phyloP scores from a whole-genome alignment of 2,329 filamentous ascomycete genomes.

The Penicillium hesseltinei region DNA sequence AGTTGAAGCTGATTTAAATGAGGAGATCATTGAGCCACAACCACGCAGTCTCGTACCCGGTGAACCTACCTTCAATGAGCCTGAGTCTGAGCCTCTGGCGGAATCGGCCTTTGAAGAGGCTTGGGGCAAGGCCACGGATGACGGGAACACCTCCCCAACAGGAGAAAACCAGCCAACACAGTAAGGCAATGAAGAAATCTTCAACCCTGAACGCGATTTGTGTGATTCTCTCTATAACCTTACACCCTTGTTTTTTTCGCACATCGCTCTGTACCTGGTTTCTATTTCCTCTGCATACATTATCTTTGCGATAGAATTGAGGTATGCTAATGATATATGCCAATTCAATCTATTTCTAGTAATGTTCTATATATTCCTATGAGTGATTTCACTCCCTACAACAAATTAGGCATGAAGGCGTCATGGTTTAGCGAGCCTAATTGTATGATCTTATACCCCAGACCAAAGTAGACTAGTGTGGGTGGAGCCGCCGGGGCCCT shows the following conservation, averaged over 20 bases:
- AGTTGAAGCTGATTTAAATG: constrained; percentile 7
- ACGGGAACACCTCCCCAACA: constrained; percentile 14
- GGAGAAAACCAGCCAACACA: constrained; percentile 3
- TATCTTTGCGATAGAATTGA: constrained; percentile 3
- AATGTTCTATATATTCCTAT: background rate
- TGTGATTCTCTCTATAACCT: constrained; percentile 8
- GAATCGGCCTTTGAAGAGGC: constrained; percentile 36
- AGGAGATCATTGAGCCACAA: constrained; percentile 1
- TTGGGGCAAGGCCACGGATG: constrained; percentile 40
- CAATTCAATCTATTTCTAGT: background rate
- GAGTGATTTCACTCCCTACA: background rate
- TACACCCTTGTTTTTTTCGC: constrained; percentile 15
- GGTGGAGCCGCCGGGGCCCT: background rate
- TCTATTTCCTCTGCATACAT: background rate
- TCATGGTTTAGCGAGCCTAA: background rate
- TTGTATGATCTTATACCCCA: background rate
- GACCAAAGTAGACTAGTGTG: background rate
- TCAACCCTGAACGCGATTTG: background rate
- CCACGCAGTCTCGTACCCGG: background rate
- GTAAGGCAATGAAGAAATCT: background rate
- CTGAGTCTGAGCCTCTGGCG: constrained; percentile 4
- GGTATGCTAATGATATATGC: constrained; percentile 6
- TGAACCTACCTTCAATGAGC: background rate
- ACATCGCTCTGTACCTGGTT: background rate
- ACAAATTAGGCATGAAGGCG: background rate